Evolutionary conservation across 352 stramenopile genomes (phyloP).

Genomic region (Pythium oligandrum): DNA sequence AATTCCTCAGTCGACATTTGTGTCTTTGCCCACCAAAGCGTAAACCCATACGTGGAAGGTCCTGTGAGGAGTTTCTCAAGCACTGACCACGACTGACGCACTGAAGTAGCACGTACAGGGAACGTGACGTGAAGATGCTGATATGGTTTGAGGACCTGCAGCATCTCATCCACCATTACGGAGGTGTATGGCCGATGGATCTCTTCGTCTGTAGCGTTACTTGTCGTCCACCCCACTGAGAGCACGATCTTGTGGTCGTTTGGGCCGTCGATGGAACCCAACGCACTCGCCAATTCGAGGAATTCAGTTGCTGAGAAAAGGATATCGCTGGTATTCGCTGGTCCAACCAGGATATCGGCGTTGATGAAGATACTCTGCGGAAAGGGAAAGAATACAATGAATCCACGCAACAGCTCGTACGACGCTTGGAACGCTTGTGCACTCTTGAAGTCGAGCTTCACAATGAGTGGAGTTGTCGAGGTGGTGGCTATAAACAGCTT

Average conservation of each 20-base stretch:
- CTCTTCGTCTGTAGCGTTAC: conserved; percentile 47
- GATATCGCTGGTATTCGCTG: conserved; percentile 31
- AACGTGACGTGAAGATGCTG: conserved; percentile 54
- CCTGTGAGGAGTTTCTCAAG: conserved; percentile 36
- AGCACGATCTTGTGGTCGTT: conserved; percentile 64
- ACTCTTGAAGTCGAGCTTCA: conserved; percentile 77
- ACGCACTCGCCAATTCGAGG: conserved; percentile 28
- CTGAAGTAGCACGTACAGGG: conserved; percentile 52
- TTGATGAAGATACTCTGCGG: conserved; percentile 56
- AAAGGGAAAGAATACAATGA: conserved; percentile 46
- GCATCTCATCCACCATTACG: conserved; percentile 58
- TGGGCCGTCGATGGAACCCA: conserved; percentile 22
- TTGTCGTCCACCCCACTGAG: conserved; percentile 68
- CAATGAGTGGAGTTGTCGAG: conserved; percentile 40
- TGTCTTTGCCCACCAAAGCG: conserved; percentile 62
- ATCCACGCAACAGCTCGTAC: conserved; percentile 22
- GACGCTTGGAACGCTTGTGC: conserved; percentile 37
- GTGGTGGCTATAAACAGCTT: conserved; percentile 5
- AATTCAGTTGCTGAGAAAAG: conserved; percentile 45
- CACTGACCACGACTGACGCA: conserved; percentile 45
- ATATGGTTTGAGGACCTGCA: conserved; percentile 36
- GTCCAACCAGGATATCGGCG: conserved; percentile 58
- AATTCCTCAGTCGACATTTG: conserved; percentile 44
- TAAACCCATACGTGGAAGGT: conserved; percentile 45
- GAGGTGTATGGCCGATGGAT: conserved; percentile 41